phyloP scores from a whole-genome alignment of 345 rosid species.

The Linum trigynum region DNA sequence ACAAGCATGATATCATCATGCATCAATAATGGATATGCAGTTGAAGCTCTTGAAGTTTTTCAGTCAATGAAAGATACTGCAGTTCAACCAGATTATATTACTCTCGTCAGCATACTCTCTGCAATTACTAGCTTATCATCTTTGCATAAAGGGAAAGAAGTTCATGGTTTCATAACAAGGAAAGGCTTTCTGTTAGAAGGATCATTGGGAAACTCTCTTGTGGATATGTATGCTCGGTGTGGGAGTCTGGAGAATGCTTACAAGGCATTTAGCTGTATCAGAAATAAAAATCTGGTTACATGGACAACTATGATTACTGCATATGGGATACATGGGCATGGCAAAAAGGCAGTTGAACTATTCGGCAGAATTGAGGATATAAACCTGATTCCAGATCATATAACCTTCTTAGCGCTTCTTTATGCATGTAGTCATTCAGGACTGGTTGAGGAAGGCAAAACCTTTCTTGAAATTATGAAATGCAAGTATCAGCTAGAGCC shows the following conservation, averaged over 20 bases:
- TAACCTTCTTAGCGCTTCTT: slow-evolving; percentile 65
- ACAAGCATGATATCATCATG: slow-evolving; percentile 79
- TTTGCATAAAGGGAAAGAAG: slow-evolving; percentile 65
- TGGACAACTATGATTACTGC: slow-evolving; percentile 84
- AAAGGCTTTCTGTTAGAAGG: slow-evolving; percentile 50
- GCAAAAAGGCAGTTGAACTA: slow-evolving; percentile 49
- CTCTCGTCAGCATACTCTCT: slow-evolving; percentile 50
- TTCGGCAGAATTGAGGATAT: slow-evolving; percentile 43
- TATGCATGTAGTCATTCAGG: slow-evolving; percentile 87
- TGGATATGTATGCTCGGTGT: slow-evolving; percentile 80
- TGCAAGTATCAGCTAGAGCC: slow-evolving; percentile 54
- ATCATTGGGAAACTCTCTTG: slow-evolving; percentile 45
- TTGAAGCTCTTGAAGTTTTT: slow-evolving; percentile 50
- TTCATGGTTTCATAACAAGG: slow-evolving; percentile 53
- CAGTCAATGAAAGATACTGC: slow-evolving; percentile 39
- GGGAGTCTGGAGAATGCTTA: slow-evolving; percentile 50
- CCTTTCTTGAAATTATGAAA: slow-evolving; percentile 49
- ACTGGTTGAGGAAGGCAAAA: slow-evolving; percentile 56
- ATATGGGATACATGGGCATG: slow-evolving; percentile 75
- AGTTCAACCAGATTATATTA: slow-evolving; percentile 49
- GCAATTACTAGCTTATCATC: slow-evolving; percentile 56
- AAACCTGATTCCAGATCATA: slow-evolving; percentile 51
- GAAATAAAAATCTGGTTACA: slow-evolving; percentile 36
- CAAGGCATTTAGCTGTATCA: slow-evolving; percentile 36
- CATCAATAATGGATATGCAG: slow-evolving; percentile 45